These are phyloP conservation scores for Juncus inflexus DNA, from an alignment of 176 grass and related monocot genomes.

Conservation along the genomic window DNA sequence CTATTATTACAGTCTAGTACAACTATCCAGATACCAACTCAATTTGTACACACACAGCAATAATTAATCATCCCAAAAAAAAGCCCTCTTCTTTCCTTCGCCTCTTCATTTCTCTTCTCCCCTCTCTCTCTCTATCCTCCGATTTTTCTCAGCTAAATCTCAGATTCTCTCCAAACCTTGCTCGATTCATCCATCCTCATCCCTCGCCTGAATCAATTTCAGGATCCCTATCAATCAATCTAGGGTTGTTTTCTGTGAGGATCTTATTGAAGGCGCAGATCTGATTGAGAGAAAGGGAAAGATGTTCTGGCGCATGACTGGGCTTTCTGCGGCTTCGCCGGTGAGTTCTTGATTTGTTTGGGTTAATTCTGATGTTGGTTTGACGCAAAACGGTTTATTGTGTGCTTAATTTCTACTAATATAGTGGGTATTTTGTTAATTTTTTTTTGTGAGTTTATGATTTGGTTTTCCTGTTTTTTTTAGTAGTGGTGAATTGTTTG, in stretches of 20 bases:
- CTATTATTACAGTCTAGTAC: constrained; percentile 6
- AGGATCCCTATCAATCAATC: constrained; percentile 6
- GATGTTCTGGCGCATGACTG: constrained; percentile 99
- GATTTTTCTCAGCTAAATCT: constrained; percentile 9
- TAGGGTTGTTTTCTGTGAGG: constrained; percentile 25
- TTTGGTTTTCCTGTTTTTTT: neutral
- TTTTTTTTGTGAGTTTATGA: too few relatives aligned
- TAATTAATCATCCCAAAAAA: constrained; percentile 11
- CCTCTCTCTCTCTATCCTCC: constrained; percentile 4
- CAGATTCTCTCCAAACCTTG: neutral
- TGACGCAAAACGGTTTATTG: too few relatives aligned
- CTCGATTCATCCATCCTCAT: constrained; percentile 5
- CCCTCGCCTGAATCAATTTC: neutral
- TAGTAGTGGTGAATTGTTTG: constrained; percentile 9
- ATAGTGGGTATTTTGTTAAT: too few relatives aligned
- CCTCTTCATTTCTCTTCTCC: constrained; percentile 12
- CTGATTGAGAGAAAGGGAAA: constrained; percentile 20
- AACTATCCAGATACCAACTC: too few relatives aligned
- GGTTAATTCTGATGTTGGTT: too few relatives aligned
- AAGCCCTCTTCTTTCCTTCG: constrained; percentile 9
- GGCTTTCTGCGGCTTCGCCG: constrained; percentile 63
- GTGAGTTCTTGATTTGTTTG: constrained; percentile 56
- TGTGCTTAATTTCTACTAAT: too few relatives aligned
- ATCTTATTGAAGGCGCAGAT: constrained; percentile 17
- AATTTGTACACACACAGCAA: neutral